Evolutionary conservation across 2,329 filamentous ascomycete species (phyloP).

Genomic region (Pseudogymnoascus sp.): DNA sequence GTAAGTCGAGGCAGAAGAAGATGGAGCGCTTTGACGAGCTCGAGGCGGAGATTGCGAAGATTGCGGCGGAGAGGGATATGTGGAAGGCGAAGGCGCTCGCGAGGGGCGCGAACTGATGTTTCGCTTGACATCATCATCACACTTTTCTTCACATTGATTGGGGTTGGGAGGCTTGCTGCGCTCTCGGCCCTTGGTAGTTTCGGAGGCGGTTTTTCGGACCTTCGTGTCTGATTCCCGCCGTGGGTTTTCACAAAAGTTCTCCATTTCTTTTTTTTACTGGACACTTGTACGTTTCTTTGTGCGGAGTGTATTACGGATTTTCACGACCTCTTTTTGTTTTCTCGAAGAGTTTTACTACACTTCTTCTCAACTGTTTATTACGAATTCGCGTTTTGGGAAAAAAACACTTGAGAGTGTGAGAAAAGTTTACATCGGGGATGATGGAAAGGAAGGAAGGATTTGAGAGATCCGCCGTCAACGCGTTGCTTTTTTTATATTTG

Average conservation of each 20-base stretch:
- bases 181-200: neutral
- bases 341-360: neutral
- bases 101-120: conserved; percentile 8
- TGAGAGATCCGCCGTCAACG: neutral
- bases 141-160: neutral
- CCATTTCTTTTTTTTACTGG: neutral
- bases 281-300: neutral
- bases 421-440: neutral
- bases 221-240: neutral
- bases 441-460: neutral
- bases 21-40: conserved; percentile 65
- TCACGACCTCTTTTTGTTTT: neutral
- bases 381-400: neutral
- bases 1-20: conserved; percentile 86
- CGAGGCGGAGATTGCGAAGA: conserved; percentile 61
- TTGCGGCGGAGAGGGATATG: conserved; percentile 57
- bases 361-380: neutral
- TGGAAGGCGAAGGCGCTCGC: conserved; percentile 42
- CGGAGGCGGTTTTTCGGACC: neutral
- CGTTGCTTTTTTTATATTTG: neutral
- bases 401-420: neutral
- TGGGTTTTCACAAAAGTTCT: neutral
- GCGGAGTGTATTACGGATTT: neutral
- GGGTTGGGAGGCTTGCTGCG: neutral
- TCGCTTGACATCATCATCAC: neutral